Percentiles rank a stretch among this genome's conserved stretches.
These are phyloP conservation scores for Neurospora sp. DNA, from an alignment of 495 filamentous ascomycete species.

Conservation along the genomic window DNA sequence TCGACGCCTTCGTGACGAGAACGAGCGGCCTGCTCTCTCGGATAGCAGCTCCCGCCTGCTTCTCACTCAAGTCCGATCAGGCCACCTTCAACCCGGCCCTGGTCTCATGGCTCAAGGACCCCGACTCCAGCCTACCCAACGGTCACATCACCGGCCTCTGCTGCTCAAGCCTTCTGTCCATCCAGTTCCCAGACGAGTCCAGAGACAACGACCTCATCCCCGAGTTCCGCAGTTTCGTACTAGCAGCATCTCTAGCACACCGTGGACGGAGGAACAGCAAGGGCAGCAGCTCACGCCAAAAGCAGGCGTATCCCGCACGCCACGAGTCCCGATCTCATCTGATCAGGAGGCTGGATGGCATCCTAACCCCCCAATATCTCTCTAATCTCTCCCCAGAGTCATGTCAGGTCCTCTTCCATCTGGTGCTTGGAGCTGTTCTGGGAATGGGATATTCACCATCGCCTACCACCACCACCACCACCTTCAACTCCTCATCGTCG, in stretches of 20 bases:
- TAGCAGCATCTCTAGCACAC: constrained; percentile 17
- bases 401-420: constrained; percentile 20
- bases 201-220: constrained; percentile 7
- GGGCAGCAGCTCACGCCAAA: background rate
- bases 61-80: constrained; percentile 7
- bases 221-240: constrained; percentile 20
- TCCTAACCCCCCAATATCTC: constrained; percentile 21
- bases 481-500: background rate
- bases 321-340: constrained; percentile 19
- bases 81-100: constrained; percentile 16
- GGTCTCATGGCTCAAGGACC: constrained; percentile 18
- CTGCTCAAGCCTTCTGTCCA: constrained; percentile 18
- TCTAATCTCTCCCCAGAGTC: constrained; percentile 5
- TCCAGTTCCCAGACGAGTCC: constrained; percentile 15
- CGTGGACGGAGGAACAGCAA: constrained; percentile 9
- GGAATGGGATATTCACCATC: constrained; percentile 12
- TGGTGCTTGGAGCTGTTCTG: constrained; percentile 20
- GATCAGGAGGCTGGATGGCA: constrained; percentile 18
- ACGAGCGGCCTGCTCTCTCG: constrained; percentile 19
- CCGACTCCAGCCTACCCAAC: constrained; percentile 13
- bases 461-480: background rate
- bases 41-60: constrained; percentile 16
- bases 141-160: constrained; percentile 21
- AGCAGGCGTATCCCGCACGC: constrained; percentile 6
- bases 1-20: constrained; percentile 12